These are phyloP conservation scores for Colletotrichum navitas DNA, from an alignment of 2,329 filamentous ascomycete genomes.

Conservation along the genomic window DNA sequence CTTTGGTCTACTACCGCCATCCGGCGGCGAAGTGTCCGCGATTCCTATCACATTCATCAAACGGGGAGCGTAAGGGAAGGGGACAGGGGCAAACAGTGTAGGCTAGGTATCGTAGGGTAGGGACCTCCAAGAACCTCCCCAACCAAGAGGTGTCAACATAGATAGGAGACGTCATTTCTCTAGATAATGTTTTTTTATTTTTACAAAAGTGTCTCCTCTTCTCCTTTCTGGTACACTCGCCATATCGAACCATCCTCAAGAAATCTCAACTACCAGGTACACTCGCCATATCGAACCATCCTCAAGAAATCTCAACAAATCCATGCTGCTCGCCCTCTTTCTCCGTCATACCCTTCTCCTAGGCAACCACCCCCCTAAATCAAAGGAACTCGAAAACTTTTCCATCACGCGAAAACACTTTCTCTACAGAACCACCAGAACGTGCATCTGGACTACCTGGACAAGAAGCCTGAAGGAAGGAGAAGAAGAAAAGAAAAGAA, in stretches of 20 bases:
- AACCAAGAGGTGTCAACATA: background rate
- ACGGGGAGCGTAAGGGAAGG: background rate
- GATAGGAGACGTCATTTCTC: background rate
- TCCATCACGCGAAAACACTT: background rate
- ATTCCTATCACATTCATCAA: too few relatives aligned
- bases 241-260: background rate
- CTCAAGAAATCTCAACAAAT: background rate
- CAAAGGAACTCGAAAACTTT: slow-evolving; percentile 2
- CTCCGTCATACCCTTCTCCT: background rate
- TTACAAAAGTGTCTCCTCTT: background rate
- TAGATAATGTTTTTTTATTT: background rate
- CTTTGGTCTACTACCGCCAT: background rate
- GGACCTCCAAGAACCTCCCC: background rate
- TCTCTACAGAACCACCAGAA: background rate
- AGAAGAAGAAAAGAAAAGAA: background rate
- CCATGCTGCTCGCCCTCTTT: background rate
- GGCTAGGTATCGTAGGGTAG: background rate
- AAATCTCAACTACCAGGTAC: background rate
- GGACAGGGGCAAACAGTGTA: background rate
- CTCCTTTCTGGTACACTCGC: background rate
- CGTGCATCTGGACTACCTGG: background rate
- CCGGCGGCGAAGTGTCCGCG: background rate
- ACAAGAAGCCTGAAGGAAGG: background rate
- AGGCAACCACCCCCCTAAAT: background rate
- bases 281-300: background rate